phyloP scores from a whole-genome alignment of 768 basidiomycete species.

The Ephemerocybe angulata region DNA sequence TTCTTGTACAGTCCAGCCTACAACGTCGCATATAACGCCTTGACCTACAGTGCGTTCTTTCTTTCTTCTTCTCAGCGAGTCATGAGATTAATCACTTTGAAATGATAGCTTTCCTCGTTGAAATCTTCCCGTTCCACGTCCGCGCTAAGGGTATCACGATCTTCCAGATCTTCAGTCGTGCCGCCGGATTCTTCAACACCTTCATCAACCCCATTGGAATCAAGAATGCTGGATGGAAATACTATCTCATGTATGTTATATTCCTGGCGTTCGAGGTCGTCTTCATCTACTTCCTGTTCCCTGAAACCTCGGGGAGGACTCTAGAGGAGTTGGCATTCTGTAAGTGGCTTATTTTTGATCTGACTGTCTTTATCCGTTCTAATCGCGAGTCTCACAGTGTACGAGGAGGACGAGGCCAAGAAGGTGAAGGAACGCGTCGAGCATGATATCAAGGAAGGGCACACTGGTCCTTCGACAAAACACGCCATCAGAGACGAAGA shows the following conservation, averaged over 20 bases:
- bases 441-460: conserved; percentile 31
- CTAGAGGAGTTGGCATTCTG: conserved; percentile 60
- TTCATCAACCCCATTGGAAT: conserved; percentile 67
- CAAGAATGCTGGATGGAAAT: conserved; percentile 54
- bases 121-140: conserved; percentile 61
- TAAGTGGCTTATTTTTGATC: conserved; percentile 24
- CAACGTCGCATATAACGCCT: conserved; percentile 53
- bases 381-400: conserved; percentile 28
- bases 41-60: conserved; percentile 45
- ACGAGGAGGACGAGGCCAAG: conserved; percentile 38
- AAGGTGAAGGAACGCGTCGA: conserved; percentile 42
- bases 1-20: conserved; percentile 55
- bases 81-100: neutral
- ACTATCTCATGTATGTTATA: conserved; percentile 49
- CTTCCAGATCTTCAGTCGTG: conserved; percentile 56
- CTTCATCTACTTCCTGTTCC: conserved; percentile 61
- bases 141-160: conserved; percentile 60
- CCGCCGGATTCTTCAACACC: conserved; percentile 60
- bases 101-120: conserved; percentile 55
- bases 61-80: neutral
- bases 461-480: neutral
- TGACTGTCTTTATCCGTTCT: neutral
- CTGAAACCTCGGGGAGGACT: conserved; percentile 51
- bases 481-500: neutral
- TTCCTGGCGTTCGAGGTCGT: conserved; percentile 51